Percentiles rank a stretch among this genome's conserved stretches.
Conservation (phyloP, 2,329 filamentous ascomycete species). For the Ophiostoma australiae region DNA sequence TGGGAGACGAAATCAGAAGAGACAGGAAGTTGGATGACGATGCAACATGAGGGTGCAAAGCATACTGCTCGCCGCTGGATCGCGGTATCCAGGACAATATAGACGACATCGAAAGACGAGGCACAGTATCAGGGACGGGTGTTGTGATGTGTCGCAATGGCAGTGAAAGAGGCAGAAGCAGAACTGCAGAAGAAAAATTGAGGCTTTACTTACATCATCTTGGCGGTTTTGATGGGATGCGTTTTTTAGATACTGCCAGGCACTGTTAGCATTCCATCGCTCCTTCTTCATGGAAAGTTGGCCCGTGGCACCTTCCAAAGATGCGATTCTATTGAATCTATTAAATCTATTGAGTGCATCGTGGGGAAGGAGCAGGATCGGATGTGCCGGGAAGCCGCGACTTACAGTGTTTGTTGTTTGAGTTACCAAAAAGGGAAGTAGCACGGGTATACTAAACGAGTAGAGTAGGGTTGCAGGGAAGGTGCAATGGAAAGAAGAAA, state of each 20-base stretch:
- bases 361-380: constrained; percentile 13
- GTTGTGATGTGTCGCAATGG: not conserved
- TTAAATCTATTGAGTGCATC: not conserved
- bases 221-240: constrained; percentile 17
- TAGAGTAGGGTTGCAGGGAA: constrained; percentile 18
- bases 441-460: constrained; percentile 16
- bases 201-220: constrained; percentile 25
- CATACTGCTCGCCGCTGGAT: constrained; percentile 25
- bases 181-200: not conserved
- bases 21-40: not conserved
- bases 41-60: not conserved
- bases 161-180: too few relatives aligned
- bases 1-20: not conserved
- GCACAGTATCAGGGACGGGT: not conserved
- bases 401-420: constrained; percentile 17
- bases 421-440: constrained; percentile 21
- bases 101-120: not conserved
- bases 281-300: constrained; percentile 19
- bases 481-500: not conserved
- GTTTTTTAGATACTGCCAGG: not conserved
- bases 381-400: constrained; percentile 21
- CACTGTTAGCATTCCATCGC: constrained; percentile 21
- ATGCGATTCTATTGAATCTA: not conserved
- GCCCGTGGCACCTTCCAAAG: not conserved
- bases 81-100: constrained; percentile 27